Conservation (phyloP, 345 rosid species). For the Balakata baccata region DNA sequence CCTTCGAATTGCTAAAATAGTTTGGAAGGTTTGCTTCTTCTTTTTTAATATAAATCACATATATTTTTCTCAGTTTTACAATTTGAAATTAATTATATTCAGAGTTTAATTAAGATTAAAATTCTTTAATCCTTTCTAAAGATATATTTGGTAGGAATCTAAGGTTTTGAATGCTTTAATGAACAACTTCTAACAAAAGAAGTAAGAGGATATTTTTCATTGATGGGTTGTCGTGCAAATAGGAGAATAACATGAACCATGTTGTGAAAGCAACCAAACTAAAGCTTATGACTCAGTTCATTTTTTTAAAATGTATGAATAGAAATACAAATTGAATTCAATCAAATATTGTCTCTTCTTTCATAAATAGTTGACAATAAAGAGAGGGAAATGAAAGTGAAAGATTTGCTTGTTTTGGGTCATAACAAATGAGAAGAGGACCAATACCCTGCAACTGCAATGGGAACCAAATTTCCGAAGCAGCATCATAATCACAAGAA, state of each 20-base stretch:
- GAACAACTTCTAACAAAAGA: background rate
- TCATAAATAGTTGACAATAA: background rate
- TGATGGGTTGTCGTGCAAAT: background rate
- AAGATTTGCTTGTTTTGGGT: background rate
- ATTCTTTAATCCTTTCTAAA: no score
- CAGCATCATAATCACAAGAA: constrained; percentile 4
- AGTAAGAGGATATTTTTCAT: background rate
- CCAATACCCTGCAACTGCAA: constrained; percentile 4
- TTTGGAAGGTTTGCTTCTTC: no score
- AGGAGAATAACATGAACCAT: background rate
- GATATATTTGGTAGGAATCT: no score
- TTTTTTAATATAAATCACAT: no score
- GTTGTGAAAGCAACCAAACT: background rate
- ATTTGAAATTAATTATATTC: no score
- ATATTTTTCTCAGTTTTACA: no score
- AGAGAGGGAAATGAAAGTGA: background rate
- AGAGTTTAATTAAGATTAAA: no score
- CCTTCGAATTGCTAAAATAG: no score
- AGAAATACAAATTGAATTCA: no score
- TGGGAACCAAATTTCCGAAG: constrained; percentile 4
- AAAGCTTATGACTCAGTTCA: background rate
- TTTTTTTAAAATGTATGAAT: no score
- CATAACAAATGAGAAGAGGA: constrained; percentile 2
- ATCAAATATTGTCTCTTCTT: no score
- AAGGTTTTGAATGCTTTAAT: no score